Conservation (phyloP, 345 rosid species). For the Toxicodendron radicans region DNA sequence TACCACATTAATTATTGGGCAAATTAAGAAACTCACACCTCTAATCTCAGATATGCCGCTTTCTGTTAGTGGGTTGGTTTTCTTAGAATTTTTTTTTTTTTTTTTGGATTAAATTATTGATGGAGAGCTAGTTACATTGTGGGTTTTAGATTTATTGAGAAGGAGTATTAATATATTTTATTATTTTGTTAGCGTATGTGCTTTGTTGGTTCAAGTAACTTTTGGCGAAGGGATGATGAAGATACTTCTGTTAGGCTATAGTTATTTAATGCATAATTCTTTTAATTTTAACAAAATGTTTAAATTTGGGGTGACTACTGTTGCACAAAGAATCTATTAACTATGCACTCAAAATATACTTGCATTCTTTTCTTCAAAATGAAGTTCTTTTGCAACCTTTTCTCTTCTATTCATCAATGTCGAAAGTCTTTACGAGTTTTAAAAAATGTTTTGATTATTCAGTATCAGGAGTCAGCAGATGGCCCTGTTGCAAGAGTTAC, state of each 20-base stretch:
- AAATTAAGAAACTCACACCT: not conserved
- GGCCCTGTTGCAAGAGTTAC: conserved; percentile 96
- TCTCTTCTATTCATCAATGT: not conserved
- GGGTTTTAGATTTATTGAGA: no score
- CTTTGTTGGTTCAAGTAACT: not conserved
- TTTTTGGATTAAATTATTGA: not conserved
- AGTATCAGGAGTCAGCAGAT: conserved; percentile 96
- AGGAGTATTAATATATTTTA: no score
- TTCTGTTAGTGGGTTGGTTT: not conserved
- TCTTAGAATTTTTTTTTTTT: not conserved
- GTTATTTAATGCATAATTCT: not conserved
- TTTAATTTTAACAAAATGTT: not conserved
- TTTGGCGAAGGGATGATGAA: not conserved
- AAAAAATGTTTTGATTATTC: conserved; percentile 16
- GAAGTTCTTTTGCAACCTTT: not conserved
- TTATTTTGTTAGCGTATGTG: not conserved
- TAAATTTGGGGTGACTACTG: not conserved
- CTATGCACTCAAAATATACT: not conserved
- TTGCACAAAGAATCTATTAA: not conserved
- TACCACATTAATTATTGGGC: not conserved
- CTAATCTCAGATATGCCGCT: not conserved
- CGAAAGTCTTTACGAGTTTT: not conserved
- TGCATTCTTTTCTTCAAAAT: not conserved
- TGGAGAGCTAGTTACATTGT: not conserved
- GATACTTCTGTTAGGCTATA: not conserved